These are phyloP conservation scores for Pseudozyma sp. DNA, from an alignment of 1,284 basidiomycete genomes.

Conservation along the genomic window DNA sequence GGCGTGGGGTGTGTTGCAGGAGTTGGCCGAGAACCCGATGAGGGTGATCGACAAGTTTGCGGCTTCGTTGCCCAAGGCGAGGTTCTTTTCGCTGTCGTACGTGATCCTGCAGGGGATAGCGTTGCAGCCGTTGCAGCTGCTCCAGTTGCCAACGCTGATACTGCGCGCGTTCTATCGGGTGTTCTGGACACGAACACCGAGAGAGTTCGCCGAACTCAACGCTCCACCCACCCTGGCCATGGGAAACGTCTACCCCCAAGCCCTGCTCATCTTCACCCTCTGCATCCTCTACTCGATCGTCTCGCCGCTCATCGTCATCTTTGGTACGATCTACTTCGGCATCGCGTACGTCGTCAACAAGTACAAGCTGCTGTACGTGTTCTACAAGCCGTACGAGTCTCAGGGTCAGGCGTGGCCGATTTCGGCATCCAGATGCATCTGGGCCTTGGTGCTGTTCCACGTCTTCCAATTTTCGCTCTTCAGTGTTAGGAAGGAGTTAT, in stretches of 20 bases:
- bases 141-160: conserved; percentile 63
- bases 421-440: conserved; percentile 66
- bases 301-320: conserved; percentile 91
- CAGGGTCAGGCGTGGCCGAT: conserved; percentile 91
- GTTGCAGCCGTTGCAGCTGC: conserved; percentile 91
- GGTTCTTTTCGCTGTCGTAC: conserved; percentile 95
- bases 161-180: conserved; percentile 52
- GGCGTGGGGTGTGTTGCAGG: conserved; percentile 79
- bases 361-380: conserved; percentile 93
- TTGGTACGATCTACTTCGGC: conserved; percentile 94
- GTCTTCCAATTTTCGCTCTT: conserved; percentile 75
- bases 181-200: conserved; percentile 55
- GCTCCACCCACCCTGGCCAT: conserved; percentile 86
- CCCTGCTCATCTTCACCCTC: conserved; percentile 93
- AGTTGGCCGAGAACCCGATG: conserved; percentile 64
- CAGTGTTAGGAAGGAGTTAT: conserved; percentile 80
- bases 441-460: conserved; percentile 66
- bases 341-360: conserved; percentile 86
- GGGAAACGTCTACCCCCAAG: conserved; percentile 86
- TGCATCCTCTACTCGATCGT: conserved; percentile 94
- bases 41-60: conserved; percentile 65
- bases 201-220: conserved; percentile 95
- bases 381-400: conserved; percentile 92
- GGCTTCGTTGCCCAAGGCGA: conserved; percentile 62
- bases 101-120: conserved; percentile 92